Conservation (phyloP, 768 basidiomycete species). For the Fomitopsis serialis region DNA sequence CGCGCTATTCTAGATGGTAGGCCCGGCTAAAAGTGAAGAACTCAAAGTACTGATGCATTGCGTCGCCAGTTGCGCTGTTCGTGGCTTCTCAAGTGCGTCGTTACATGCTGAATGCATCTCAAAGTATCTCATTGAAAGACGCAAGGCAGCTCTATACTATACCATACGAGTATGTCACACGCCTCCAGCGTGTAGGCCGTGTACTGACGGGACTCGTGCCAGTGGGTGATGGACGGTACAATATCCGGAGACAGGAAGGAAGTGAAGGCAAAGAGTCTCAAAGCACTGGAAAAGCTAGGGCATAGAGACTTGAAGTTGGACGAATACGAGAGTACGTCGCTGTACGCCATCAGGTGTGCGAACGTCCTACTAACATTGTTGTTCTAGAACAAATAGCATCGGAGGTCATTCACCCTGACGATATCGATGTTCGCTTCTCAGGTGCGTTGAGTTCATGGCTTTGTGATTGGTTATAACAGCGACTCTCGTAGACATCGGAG, state of each 20-base stretch:
- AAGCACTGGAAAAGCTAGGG: constrained; percentile 65
- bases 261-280: constrained; percentile 62
- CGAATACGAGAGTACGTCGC: constrained; percentile 80
- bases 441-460: too few relatives aligned
- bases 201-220: not conserved
- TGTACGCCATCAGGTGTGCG: not conserved
- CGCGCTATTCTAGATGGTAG: constrained; percentile 23
- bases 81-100: constrained; percentile 45
- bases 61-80: constrained; percentile 35
- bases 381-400: constrained; percentile 74
- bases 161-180: constrained; percentile 57
- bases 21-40: not conserved
- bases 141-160: constrained; percentile 75
- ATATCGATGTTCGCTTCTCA: constrained; percentile 70
- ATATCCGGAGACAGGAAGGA: constrained; percentile 47
- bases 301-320: constrained; percentile 72
- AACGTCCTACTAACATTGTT: constrained; percentile 2
- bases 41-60: not conserved
- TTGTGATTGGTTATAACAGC: too few relatives aligned
- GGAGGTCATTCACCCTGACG: constrained; percentile 90
- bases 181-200: not conserved
- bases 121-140: not conserved
- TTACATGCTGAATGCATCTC: not conserved
- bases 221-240: constrained; percentile 65
- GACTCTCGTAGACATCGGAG: constrained; percentile 83